Percentiles rank a stretch among this genome's conserved stretches.
phyloP scores from a whole-genome alignment of 352 stramenopile species.

The Phytophthora fragariae region DNA sequence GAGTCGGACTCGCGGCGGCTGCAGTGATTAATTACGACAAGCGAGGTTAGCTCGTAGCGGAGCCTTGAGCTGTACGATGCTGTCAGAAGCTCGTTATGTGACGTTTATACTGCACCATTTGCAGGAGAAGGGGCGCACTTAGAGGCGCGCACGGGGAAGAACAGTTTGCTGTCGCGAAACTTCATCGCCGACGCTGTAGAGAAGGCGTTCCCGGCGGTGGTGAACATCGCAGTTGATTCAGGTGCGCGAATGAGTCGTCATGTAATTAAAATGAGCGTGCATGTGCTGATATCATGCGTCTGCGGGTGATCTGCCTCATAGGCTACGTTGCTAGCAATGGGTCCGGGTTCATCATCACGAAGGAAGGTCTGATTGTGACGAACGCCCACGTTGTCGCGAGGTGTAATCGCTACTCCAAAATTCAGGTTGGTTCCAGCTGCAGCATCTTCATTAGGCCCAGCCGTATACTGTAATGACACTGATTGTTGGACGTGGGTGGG shows the following conservation, averaged over 20 bases:
- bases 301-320: slow-evolving; percentile 12
- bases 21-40: slow-evolving; percentile 24
- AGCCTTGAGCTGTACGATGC: not conserved
- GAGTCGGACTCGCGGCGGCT: slow-evolving; percentile 33
- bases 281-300: slow-evolving; percentile 5
- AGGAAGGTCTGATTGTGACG: slow-evolving; percentile 90
- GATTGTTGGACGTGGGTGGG: not conserved
- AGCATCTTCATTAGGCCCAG: not conserved
- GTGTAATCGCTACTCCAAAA: slow-evolving; percentile 84
- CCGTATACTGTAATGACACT: not conserved
- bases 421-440: slow-evolving; percentile 52
- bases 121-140: slow-evolving; percentile 30
- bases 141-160: slow-evolving; percentile 26
- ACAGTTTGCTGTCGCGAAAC: slow-evolving; percentile 64
- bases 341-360: slow-evolving; percentile 93
- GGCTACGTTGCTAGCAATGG: slow-evolving; percentile 84
- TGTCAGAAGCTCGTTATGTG: not conserved
- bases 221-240: slow-evolving; percentile 89
- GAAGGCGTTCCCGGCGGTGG: slow-evolving; percentile 88
- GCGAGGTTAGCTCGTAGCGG: slow-evolving; percentile 26
- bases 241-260: slow-evolving; percentile 23
- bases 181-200: slow-evolving; percentile 92
- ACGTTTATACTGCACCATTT: not conserved
- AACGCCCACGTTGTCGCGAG: slow-evolving; percentile 93
- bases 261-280: not conserved